These are phyloP conservation scores for Talaromyces islandicus DNA, from an alignment of 2,329 filamentous ascomycete species.

Conservation along the genomic window DNA sequence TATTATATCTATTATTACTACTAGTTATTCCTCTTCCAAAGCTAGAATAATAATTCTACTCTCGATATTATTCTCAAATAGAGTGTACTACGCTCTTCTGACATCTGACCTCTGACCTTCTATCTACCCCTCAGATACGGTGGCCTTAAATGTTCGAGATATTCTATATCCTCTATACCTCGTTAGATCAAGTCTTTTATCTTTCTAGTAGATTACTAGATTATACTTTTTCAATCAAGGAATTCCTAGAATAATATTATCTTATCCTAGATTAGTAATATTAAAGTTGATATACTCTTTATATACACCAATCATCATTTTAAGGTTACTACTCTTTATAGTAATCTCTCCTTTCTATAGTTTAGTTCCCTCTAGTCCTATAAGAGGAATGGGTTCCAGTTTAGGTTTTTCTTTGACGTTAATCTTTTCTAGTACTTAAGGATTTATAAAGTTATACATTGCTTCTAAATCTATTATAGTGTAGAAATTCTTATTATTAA, in stretches of 20 bases:
- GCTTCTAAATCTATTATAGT: neutral
- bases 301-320: no score
- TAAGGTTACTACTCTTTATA: no score
- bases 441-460: neutral
- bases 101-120: neutral
- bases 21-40: neutral
- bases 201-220: neutral
- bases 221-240: no score
- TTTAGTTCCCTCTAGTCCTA: neutral
- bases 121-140: neutral
- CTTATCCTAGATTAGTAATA: no score
- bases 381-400: neutral
- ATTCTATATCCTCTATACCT: neutral
- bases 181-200: neutral
- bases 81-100: neutral
- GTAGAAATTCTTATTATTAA: neutral
- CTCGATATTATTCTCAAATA: neutral
- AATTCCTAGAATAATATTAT: no score
- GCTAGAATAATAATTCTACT: neutral
- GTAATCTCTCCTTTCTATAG: neutral
- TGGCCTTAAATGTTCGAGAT: neutral
- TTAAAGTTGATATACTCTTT: no score
- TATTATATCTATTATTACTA: neutral
- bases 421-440: neutral
- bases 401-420: neutral